Base-by-base conservation (phyloP, 2,329 filamentous ascomycete genomes). In the Fusarium verticillioides region DNA sequence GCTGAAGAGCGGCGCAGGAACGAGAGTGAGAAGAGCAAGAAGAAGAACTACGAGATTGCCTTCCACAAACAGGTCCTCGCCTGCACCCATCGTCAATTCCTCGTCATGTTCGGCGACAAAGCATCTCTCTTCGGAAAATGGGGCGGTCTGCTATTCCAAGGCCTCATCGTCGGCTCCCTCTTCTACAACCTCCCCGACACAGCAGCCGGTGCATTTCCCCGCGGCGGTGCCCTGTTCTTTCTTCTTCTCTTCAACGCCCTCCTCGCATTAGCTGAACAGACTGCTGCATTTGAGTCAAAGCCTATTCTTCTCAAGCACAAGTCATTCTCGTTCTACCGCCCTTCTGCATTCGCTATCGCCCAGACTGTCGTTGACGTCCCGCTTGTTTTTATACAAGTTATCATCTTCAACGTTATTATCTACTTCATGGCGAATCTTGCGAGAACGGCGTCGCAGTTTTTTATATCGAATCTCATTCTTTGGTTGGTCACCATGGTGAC, bases 401-500 rank as follows among this genome's bases (percentile, higher is more conserved):
- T 92, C 60, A 82, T 90, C 26, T 95, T 95, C 83, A 93, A 93
- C 69, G 53, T 94, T 43, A 87, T 91, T 23, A 85, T 95, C 42
- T 96, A 95, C 83, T 95, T 95, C 81, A 91, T 96, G 91, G 89
- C 91, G 1, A 90, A 92, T 57, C 85, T 96, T 4, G 86, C 91
- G 60, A 84, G 91, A 34, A 88, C 89, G 34, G 86, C 92, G 1
- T 91, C 89, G 47, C 87, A 91, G 30, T 93, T 92, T 79, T 93
- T 92, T 78, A 90, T 91, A 60, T 88, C 89, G 74, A 87, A 89
- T 67, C 80, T 92, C 2, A 89, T 93, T 69, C 86, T 89, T 0
- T 91, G 89, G 79, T 81, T 87, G 2, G 85, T 86, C 18, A 90
- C 87, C 1, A 85, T 92, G 67, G 83, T 84, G 23, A 88, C 92